phyloP scores from a whole-genome alignment of 331 rosid genomes.

The Spiraea crenata region DNA sequence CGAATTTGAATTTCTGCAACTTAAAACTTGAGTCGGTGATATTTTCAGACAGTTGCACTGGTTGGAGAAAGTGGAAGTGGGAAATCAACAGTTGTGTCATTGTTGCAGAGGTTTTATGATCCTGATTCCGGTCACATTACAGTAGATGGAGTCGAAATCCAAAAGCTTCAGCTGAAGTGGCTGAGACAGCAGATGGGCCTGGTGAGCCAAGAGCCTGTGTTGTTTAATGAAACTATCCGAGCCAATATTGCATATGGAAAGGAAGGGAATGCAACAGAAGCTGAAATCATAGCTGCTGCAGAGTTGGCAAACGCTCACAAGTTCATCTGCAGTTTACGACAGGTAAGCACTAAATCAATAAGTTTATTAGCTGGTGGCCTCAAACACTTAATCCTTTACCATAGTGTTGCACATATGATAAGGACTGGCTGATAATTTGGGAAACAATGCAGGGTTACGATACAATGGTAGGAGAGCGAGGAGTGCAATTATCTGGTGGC shows the following conservation, averaged over 20 bases:
- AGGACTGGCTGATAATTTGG: not conserved
- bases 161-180: slow-evolving; percentile 40
- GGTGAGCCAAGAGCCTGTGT: slow-evolving; percentile 54
- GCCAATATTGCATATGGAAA: slow-evolving; percentile 48
- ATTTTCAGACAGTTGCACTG: slow-evolving; percentile 40
- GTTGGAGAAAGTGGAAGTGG: slow-evolving; percentile 60
- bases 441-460: slow-evolving; percentile 50
- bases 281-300: slow-evolving; percentile 45
- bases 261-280: slow-evolving; percentile 36
- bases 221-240: slow-evolving; percentile 45
- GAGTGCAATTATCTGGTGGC: slow-evolving; percentile 74
- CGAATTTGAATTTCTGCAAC: not conserved
- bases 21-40: not conserved
- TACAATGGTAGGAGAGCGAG: slow-evolving; percentile 63
- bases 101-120: slow-evolving; percentile 45
- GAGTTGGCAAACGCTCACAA: slow-evolving; percentile 43
- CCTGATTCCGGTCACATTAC: slow-evolving; percentile 42
- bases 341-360: slow-evolving; percentile 3
- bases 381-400: not conserved
- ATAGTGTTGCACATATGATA: not conserved
- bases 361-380: too few species aligned
- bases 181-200: slow-evolving; percentile 49
- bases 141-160: slow-evolving; percentile 43
- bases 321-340: slow-evolving; percentile 42
- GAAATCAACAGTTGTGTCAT: slow-evolving; percentile 44